Percentiles rank a stretch among this genome's conserved stretches.
Evolutionary conservation across 1,284 basidiomycete species (phyloP).

Genomic region (Apiotrichum gamsii): DNA sequence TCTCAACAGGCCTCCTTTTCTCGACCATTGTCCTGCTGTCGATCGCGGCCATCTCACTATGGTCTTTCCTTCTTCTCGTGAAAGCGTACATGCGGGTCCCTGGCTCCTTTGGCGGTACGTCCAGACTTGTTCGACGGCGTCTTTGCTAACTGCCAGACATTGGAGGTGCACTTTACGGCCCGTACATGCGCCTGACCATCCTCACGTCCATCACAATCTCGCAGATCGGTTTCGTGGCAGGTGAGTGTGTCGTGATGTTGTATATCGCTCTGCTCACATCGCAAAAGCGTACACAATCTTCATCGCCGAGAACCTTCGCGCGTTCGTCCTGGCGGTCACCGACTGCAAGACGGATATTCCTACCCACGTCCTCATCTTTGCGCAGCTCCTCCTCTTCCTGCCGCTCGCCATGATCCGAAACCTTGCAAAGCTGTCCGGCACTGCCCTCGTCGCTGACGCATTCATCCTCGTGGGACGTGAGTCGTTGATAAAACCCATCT

Average conservation of each 20-base stretch:
- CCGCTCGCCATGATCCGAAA: conserved; percentile 81
- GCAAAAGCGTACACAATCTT: conserved; percentile 85
- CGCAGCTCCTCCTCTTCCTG: conserved; percentile 79
- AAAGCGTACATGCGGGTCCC: conserved; percentile 82
- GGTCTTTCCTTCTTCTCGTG: conserved; percentile 89
- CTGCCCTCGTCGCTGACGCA: conserved; percentile 86
- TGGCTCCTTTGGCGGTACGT: conserved; percentile 83
- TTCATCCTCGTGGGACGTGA: conserved; percentile 81
- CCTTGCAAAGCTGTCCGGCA: conserved; percentile 84
- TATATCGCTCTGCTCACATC: not conserved
- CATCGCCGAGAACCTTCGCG: conserved; percentile 84
- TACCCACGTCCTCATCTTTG: conserved; percentile 71
- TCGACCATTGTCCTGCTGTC: conserved; percentile 70
- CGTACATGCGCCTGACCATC: conserved; percentile 85
- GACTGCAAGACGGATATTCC: conserved; percentile 67
- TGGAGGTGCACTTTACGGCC: conserved; percentile 85
- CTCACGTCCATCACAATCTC: conserved; percentile 81
- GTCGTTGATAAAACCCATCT: conserved; percentile 21
- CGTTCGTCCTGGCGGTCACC: conserved; percentile 79
- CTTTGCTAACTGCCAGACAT: conserved; percentile 57
- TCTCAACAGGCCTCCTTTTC: conserved; percentile 64
- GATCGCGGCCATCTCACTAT: conserved; percentile 83
- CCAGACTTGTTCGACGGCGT: not conserved
- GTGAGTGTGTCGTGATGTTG: conserved; percentile 14
- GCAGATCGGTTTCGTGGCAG: conserved; percentile 60